Percentiles rank a stretch among this genome's conserved stretches.
Evolutionary conservation across 257 asterid species (phyloP).

Genomic region (Salvia rosmarinus): DNA sequence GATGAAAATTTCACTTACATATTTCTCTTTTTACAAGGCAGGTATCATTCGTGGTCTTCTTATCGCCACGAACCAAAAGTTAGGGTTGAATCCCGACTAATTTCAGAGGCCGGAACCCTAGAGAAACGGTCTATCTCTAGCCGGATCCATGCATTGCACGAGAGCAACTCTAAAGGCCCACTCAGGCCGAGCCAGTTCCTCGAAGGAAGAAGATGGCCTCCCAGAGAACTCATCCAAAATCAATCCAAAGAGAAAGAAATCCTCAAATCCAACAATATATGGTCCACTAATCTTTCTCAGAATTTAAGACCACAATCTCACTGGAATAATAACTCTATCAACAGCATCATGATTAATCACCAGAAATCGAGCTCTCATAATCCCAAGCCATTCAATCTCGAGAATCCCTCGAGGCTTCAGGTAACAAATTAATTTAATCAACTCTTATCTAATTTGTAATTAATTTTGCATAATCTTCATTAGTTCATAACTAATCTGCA

Average conservation of each 20-base stretch:
- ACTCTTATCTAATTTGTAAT: background rate
- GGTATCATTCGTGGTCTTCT: conserved; percentile 53
- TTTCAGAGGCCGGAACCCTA: conserved; percentile 27
- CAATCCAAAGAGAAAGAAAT: conserved; percentile 43
- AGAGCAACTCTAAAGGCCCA: conserved; percentile 39
- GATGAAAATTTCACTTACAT: background rate
- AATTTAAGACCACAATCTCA: conserved; percentile 32
- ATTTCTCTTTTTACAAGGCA: background rate
- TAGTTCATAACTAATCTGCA: conserved; percentile 17
- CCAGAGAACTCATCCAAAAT: conserved; percentile 42
- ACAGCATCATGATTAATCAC: conserved; percentile 26
- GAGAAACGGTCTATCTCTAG: conserved; percentile 35
- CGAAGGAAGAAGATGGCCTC: conserved; percentile 73
- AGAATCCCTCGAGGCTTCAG: conserved; percentile 40
- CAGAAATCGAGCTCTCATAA: conserved; percentile 35
- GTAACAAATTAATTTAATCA: conserved; percentile 32
- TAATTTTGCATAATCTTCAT: background rate
- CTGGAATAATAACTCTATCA: conserved; percentile 31
- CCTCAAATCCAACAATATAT: conserved; percentile 34
- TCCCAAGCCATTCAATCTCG: conserved; percentile 32
- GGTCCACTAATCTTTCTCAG: conserved; percentile 29
- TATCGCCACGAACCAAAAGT: conserved; percentile 37
- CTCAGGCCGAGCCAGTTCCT: conserved; percentile 51
- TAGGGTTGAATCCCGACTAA: conserved; percentile 5
- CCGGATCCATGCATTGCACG: conserved; percentile 37